A percentile compares a stretch with the other conserved stretches of the same genome.
Conservation (phyloP, 352 stramenopile genomes). For the Phytophthora meadii region DNA sequence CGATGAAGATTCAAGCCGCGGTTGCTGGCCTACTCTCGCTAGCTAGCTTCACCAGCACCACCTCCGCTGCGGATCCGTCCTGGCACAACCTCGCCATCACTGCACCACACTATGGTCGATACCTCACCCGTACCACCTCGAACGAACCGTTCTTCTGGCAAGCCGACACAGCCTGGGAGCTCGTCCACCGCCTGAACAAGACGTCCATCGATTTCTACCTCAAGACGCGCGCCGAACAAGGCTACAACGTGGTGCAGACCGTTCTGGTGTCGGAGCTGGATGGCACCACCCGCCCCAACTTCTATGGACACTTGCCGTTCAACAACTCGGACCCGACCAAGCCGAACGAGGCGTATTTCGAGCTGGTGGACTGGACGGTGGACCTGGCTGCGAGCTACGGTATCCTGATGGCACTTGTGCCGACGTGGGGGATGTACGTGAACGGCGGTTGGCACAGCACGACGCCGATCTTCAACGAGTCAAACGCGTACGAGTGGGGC, state of each 20-base stretch:
- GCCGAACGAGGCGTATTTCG: constrained; percentile 25
- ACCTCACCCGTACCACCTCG: neutral
- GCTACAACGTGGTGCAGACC: neutral
- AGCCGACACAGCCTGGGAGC: neutral
- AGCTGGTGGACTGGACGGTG: constrained; percentile 32
- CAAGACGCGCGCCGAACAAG: neutral
- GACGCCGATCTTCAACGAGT: neutral
- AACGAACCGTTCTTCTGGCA: neutral
- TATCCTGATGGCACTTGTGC: constrained; percentile 26
- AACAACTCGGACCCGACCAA: neutral
- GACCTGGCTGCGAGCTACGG: constrained; percentile 35
- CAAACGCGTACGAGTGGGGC: neutral
- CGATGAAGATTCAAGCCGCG: neutral
- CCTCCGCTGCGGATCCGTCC: neutral
- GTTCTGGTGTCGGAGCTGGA: neutral
- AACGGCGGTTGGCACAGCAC: constrained; percentile 1
- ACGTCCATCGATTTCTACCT: neutral
- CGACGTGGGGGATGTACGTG: constrained; percentile 17
- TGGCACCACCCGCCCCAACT: neutral
- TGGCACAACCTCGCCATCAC: neutral
- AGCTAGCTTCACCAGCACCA: neutral
- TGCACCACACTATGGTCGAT: neutral
- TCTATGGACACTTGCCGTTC: constrained; percentile 1
- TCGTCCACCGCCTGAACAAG: neutral
- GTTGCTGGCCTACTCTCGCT: neutral